phyloP scores from a whole-genome alignment of 23 red algal species.

The Gracilaria vermiculophylla region DNA sequence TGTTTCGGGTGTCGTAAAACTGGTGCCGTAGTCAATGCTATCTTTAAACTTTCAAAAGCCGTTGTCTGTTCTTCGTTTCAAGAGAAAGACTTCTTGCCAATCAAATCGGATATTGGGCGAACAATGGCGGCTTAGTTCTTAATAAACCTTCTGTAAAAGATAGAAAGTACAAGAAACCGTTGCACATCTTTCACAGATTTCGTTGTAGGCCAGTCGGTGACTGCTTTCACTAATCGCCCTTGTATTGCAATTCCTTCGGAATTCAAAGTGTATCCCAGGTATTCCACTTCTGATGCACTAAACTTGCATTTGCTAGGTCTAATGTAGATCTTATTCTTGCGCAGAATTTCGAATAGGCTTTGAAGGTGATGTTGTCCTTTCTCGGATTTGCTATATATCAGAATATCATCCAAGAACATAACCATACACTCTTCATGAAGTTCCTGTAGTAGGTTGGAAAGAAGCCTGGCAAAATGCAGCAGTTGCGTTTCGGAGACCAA shows the following conservation, averaged over 20 bases:
- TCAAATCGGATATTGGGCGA: not conserved
- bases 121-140: not conserved
- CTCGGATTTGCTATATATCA: constrained; percentile 19
- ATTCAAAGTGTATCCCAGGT: constrained; percentile 12
- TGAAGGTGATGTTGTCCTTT: constrained; percentile 22
- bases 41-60: constrained; percentile 18
- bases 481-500: constrained; percentile 30
- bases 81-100: not conserved
- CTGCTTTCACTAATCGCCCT: not conserved
- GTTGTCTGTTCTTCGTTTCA: not conserved
- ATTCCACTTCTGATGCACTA: constrained; percentile 20
- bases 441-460: not conserved
- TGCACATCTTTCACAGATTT: constrained; percentile 34
- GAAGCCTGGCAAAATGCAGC: constrained; percentile 11
- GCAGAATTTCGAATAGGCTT: constrained; percentile 23
- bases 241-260: constrained; percentile 2
- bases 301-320: constrained; percentile 28
- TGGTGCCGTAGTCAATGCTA: not conserved
- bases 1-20: constrained; percentile 2
- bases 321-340: constrained; percentile 6
- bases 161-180: constrained; percentile 31
- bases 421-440: constrained; percentile 21
- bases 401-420: constrained; percentile 35
- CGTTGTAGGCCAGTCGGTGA: constrained; percentile 8
- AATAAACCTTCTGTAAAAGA: constrained; percentile 29